phyloP scores from a whole-genome alignment of 2,329 filamentous ascomycete genomes.

The Seiridium unicorne region DNA sequence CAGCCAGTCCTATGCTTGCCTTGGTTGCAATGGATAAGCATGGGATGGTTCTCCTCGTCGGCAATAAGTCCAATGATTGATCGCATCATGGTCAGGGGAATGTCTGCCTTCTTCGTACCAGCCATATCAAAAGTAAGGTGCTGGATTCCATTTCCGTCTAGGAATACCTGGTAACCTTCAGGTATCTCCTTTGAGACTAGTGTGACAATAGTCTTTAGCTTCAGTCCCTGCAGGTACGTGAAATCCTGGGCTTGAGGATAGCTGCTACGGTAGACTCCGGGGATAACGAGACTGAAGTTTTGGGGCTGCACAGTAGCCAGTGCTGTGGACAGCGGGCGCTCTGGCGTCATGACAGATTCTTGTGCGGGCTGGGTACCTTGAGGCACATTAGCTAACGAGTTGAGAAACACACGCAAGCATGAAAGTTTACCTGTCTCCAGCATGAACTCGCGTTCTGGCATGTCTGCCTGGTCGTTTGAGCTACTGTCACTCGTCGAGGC shows the following conservation, averaged over 20 bases:
- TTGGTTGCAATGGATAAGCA: constrained; percentile 91
- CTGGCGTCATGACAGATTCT: background rate
- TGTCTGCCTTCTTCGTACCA: constrained; percentile 82
- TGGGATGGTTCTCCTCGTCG: constrained; percentile 71
- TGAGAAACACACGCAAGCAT: background rate
- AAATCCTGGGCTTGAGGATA: constrained; percentile 74
- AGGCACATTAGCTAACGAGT: background rate
- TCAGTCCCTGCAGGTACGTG: constrained; percentile 63
- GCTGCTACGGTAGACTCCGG: constrained; percentile 77
- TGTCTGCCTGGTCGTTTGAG: background rate
- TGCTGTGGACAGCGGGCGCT: constrained; percentile 11
- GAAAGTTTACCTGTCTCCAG: background rate
- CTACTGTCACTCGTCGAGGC: background rate
- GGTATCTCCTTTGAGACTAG: constrained; percentile 62
- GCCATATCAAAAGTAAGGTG: constrained; percentile 76
- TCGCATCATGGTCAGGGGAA: constrained; percentile 65
- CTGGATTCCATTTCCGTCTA: constrained; percentile 64
- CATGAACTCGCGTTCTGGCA: background rate
- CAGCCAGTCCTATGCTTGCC: constrained; percentile 92
- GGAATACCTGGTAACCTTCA: constrained; percentile 57
- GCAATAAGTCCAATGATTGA: constrained; percentile 70
- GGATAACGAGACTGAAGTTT: constrained; percentile 76
- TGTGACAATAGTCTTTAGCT: constrained; percentile 76
- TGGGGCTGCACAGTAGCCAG: constrained; percentile 36
- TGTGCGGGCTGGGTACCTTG: background rate